Evolutionary conservation across 2,329 filamentous ascomycete genomes (phyloP).

Genomic region (Colletotrichum sp.): DNA sequence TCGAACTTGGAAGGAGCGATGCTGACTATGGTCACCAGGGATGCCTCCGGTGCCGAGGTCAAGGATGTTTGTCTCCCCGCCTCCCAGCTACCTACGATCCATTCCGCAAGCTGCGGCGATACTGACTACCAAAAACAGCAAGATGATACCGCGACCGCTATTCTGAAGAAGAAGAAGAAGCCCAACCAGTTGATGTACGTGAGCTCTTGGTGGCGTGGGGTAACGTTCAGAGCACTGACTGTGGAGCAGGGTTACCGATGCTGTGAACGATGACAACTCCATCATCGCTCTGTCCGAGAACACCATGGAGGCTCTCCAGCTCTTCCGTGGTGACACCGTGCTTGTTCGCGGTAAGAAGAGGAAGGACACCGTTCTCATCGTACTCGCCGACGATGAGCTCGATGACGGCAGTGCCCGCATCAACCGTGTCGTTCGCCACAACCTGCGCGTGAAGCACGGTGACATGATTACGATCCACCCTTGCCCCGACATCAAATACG

Average conservation of each 20-base stretch:
- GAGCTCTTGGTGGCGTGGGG: constrained; percentile 2
- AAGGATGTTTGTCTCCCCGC: constrained; percentile 69
- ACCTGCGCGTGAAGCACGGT: constrained; percentile 97
- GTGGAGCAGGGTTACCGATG: constrained; percentile 85
- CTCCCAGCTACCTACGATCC: constrained; percentile 12
- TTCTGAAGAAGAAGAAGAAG: constrained; percentile 99
- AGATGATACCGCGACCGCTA: constrained; percentile 92
- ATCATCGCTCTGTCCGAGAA: constrained; percentile 98
- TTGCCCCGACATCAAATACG: constrained; percentile 99
- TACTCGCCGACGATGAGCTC: constrained; percentile 95
- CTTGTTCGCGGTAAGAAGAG: constrained; percentile 99
- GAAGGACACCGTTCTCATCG: constrained; percentile 98
- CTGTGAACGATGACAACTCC: constrained; percentile 99
- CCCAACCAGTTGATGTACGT: constrained; percentile 96
- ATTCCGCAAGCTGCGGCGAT: constrained; percentile 22
- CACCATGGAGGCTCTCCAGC: constrained; percentile 97
- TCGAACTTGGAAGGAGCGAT: constrained; percentile 9
- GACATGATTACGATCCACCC: constrained; percentile 97
- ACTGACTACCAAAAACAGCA: constrained; percentile 59
- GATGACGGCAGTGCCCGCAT: constrained; percentile 97
- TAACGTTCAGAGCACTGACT: constrained; percentile 3
- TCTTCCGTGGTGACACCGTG: constrained; percentile 98
- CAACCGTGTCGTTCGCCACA: constrained; percentile 98
- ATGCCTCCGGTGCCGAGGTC: constrained; percentile 86
- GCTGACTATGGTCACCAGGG: constrained; percentile 61